Percentiles rank a stretch among this genome's conserved stretches.
Conservation (phyloP, 2,329 filamentous ascomycete species). For the Tolypocladium capitatum region DNA sequence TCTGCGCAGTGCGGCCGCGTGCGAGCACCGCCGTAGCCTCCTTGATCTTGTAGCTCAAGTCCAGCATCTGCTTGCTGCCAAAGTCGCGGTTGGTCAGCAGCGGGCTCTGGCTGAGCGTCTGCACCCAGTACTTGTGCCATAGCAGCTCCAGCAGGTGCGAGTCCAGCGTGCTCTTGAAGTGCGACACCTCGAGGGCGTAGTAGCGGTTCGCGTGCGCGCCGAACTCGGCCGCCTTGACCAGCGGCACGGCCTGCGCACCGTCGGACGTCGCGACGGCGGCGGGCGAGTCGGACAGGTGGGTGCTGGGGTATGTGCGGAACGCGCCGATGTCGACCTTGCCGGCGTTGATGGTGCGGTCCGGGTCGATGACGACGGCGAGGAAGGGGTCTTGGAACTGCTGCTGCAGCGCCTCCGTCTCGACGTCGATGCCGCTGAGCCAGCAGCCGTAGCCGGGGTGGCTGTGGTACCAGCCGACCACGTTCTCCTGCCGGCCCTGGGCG, state of each 20-base stretch:
- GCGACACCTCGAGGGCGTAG: conserved; percentile 80
- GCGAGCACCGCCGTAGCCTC: conserved; percentile 37
- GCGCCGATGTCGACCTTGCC: conserved; percentile 96
- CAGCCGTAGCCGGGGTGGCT: conserved; percentile 95
- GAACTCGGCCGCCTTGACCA: conserved; percentile 92
- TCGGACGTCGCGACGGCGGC: conserved; percentile 22
- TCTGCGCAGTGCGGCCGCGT: conserved; percentile 13
- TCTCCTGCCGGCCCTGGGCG: conserved; percentile 68
- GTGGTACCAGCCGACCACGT: conserved; percentile 96
- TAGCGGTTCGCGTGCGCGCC: conserved; percentile 84
- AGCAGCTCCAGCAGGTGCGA: conserved; percentile 72
- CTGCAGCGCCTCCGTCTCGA: conserved; percentile 73
- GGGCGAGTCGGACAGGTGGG: conserved; percentile 41
- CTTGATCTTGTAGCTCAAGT: conserved; percentile 70
- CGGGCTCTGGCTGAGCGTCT: conserved; percentile 83
- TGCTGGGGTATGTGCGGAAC: conserved; percentile 78
- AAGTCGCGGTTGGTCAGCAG: conserved; percentile 89
- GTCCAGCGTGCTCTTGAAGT: conserved; percentile 91
- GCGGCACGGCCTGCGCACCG: conserved; percentile 65
- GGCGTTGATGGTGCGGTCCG: conserved; percentile 84
- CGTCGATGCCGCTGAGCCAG: conserved; percentile 95
- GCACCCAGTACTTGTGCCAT: conserved; percentile 99
- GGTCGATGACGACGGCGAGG: conserved; percentile 90
- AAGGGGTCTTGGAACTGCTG: conserved; percentile 84
- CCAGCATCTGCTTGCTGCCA: conserved; percentile 79